Base-by-base conservation (phyloP, 75 land plant genomes). In the Chamaecyparis obtusa region DNA sequence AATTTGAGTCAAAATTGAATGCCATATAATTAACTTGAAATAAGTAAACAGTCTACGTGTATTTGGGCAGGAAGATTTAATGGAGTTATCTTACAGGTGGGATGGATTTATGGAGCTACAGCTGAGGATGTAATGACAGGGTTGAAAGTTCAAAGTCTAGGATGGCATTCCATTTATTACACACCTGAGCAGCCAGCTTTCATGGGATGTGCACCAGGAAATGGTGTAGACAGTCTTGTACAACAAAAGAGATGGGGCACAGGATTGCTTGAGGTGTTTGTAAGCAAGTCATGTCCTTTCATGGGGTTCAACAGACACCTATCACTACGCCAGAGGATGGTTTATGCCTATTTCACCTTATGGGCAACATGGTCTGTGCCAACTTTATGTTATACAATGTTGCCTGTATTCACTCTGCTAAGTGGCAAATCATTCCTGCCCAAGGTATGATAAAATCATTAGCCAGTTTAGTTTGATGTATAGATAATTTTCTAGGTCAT, bases 121-220 rank as follows among this genome's bases (percentile, higher is more conserved):
- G 36, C 36, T 15, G 92, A 91, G 67, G 90, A 91, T 46, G 55
- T 91, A 16, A 46, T 76, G n/a, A 91, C 90, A 35, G 90, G 92
- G 6, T 8, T 85, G 17, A 84, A 19, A 14, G 89, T 91, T 43
- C 89, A 91, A 21, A 16, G 60, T 5, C 43, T 19, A 46, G 92
- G 92, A 6, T 91, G 90, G 89, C 77, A 56, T 35, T 85, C 90
- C 1, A 39, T 79, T 6, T 86, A 72, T 1, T 84, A 15, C 21
- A 2, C 14, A 8, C 89, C 90, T 0, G 76, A 87, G 24, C 83
- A 80, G 32, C 87, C 89, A 16, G 83, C 79, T 17, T 91, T 91
- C 84, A 80, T 89, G 7, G 92, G 92, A 8, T 55, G 86, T 43
- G 85, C 86, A 1, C 92, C 89, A 6, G 36, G 86, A 30, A 76